phyloP scores from a whole-genome alignment of 306 rosid genomes.

The Gynostemma pentaphyllum region DNA sequence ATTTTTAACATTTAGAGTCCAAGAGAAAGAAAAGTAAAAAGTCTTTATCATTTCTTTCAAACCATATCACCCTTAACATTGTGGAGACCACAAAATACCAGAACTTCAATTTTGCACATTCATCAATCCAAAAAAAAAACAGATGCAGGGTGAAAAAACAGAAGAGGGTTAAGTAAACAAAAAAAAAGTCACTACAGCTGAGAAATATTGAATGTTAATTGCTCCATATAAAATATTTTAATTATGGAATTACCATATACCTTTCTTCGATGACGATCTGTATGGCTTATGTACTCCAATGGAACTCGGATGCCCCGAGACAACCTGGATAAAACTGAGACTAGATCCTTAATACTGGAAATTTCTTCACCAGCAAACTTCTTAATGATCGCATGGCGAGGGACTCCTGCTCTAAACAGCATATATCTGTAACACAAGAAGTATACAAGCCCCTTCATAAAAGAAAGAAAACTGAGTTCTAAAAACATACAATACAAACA shows the following conservation, averaged over 20 bases:
- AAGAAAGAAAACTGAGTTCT: conserved; percentile 7
- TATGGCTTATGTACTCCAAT: conserved; percentile 64
- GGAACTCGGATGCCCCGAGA: conserved; percentile 88
- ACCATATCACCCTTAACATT: no score
- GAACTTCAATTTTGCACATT: neutral
- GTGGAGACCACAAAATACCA: no score
- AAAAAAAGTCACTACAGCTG: neutral
- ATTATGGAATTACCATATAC: conserved; percentile 19
- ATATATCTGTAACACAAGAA: conserved; percentile 54
- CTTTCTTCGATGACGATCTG: conserved; percentile 89
- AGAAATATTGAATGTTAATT: no score
- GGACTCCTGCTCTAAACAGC: conserved; percentile 88
- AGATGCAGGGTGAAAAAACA: neutral
- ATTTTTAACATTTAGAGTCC: no score
- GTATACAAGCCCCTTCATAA: conserved; percentile 7
- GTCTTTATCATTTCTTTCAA: no score
- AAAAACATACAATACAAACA: neutral
- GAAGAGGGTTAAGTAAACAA: neutral
- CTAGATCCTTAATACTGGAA: conserved; percentile 58
- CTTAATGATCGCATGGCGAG: conserved; percentile 89
- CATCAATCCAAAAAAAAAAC: neutral
- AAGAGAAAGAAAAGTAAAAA: no score
- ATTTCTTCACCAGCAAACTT: conserved; percentile 91
- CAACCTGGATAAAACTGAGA: conserved; percentile 55
- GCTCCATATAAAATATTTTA: no score